These are phyloP conservation scores for Pythium monospermum DNA, from an alignment of 352 stramenopile genomes.

Conservation along the genomic window DNA sequence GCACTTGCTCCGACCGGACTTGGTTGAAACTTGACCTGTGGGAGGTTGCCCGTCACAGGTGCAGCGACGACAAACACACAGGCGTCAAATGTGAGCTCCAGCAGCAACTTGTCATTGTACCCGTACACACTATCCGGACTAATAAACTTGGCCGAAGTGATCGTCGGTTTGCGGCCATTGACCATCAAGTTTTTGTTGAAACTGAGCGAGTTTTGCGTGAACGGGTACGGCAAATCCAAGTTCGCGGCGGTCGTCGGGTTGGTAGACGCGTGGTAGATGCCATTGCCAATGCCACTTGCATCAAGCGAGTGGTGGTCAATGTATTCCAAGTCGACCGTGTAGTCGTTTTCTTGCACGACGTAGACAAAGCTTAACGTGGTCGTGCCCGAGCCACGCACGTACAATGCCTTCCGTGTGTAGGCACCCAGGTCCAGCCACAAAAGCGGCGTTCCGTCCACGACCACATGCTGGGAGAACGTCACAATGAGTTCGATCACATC, in stretches of 20 bases:
- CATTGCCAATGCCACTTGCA: conserved; percentile 33
- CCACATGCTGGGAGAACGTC: conserved; percentile 63
- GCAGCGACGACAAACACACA: conserved; percentile 40
- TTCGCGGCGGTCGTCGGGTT: conserved; percentile 64
- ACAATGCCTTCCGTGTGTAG: conserved; percentile 42
- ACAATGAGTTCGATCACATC: conserved; percentile 59
- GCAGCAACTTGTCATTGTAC: conserved; percentile 47
- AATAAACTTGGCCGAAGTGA: conserved; percentile 45
- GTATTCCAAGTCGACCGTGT: conserved; percentile 73
- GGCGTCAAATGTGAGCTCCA: conserved; percentile 63
- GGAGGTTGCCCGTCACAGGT: conserved; percentile 26
- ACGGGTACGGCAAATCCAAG: conserved; percentile 61
- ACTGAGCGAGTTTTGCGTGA: conserved; percentile 56
- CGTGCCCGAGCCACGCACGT: conserved; percentile 46
- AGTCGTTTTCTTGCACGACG: conserved; percentile 62
- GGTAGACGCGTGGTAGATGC: conserved; percentile 58
- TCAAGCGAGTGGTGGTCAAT: conserved; percentile 81
- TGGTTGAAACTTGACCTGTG: conserved; percentile 52
- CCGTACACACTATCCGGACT: conserved; percentile 60
- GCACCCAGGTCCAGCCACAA: conserved; percentile 66
- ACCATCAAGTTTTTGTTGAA: conserved; percentile 66
- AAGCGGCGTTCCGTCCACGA: conserved; percentile 54
- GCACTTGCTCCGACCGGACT: conserved; percentile 25
- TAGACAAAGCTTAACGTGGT: conserved; percentile 61
- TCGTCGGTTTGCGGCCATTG: conserved; percentile 60